Evolutionary conservation across 176 grass and related monocot genomes (phyloP).

Genomic region (Miscanthus lutarioriparius): DNA sequence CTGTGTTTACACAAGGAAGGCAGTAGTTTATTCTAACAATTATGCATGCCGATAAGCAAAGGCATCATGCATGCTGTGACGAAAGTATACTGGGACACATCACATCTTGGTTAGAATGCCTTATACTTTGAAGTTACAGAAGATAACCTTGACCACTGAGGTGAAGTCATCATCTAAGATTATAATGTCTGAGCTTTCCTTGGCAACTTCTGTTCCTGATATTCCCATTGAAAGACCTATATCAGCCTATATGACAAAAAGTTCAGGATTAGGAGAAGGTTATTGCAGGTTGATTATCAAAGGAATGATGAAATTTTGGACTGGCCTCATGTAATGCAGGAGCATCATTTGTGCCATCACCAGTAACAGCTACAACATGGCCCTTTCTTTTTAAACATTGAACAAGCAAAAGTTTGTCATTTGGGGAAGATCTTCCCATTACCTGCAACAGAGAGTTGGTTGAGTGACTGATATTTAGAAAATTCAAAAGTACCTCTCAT

Average conservation of each 20-base stretch:
- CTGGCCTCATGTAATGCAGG: conserved; percentile 82
- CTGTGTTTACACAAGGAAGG: no score
- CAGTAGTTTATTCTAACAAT: no score
- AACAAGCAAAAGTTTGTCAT: conserved; percentile 88
- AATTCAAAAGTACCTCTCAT: neutral
- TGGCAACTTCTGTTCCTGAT: conserved; percentile 92
- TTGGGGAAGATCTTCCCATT: conserved; percentile 92
- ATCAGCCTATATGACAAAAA: conserved; percentile 74
- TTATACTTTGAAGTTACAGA: conserved; percentile 23
- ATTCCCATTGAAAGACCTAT: conserved; percentile 98
- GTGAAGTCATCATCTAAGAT: conserved; percentile 95
- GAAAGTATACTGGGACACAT: neutral
- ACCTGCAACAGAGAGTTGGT: conserved; percentile 54
- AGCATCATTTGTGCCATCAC: conserved; percentile 98
- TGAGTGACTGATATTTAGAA: neutral
- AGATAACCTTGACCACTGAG: conserved; percentile 85
- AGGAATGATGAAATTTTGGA: conserved; percentile 20
- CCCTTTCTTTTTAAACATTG: conserved; percentile 85
- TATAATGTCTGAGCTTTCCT: conserved; percentile 98
- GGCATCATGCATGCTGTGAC: neutral
- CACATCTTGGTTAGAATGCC: neutral
- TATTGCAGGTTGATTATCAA: neutral
- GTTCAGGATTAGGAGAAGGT: conserved; percentile 22
- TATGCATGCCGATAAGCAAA: conserved; percentile 4
- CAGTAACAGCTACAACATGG: conserved; percentile 94